A percentile compares a stretch with the other conserved stretches of the same genome.
phyloP scores from a whole-genome alignment of 768 basidiomycete genomes.

The Boletus insuetus region DNA sequence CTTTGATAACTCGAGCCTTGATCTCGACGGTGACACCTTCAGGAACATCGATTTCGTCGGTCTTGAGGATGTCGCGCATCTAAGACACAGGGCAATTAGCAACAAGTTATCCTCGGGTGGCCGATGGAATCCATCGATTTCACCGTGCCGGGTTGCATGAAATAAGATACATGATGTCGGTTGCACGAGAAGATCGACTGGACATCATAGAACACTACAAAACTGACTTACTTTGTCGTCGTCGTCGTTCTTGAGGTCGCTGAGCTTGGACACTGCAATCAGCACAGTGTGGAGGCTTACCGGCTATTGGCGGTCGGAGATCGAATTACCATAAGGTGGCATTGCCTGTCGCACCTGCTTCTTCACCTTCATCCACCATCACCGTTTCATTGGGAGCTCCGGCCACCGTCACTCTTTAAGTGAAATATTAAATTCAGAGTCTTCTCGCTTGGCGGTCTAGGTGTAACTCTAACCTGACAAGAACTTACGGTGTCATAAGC shows the following conservation, averaged over 20 bases:
- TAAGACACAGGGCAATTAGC: conserved; percentile 33
- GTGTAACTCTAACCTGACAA: conserved; percentile 33
- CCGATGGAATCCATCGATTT: conserved; percentile 39
- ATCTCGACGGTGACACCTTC: conserved; percentile 80
- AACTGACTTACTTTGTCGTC: conserved; percentile 28
- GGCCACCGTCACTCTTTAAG: conserved; percentile 45
- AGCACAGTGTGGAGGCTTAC: conserved; percentile 3
- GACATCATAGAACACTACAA: neutral
- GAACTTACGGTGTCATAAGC: conserved; percentile 35
- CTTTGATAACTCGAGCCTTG: conserved; percentile 89
- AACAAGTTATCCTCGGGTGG: conserved; percentile 30
- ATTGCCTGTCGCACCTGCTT: conserved; percentile 27
- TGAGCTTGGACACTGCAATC: conserved; percentile 8
- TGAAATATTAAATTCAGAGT: conserved; percentile 45
- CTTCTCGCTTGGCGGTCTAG: conserved; percentile 30
- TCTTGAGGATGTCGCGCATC: conserved; percentile 94
- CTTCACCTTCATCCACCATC: conserved; percentile 49
- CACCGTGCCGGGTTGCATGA: neutral
- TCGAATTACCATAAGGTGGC: conserved; percentile 28
- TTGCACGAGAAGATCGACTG: neutral
- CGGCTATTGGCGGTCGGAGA: conserved; percentile 36
- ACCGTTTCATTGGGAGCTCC: conserved; percentile 37
- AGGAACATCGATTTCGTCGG: conserved; percentile 89
- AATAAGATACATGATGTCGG: neutral
- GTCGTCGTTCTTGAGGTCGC: conserved; percentile 26